A percentile compares a stretch with the other conserved stretches of the same genome.
phyloP scores from a whole-genome alignment of 2,329 filamentous ascomycete species.

The Hymenoscyphus albidus region DNA sequence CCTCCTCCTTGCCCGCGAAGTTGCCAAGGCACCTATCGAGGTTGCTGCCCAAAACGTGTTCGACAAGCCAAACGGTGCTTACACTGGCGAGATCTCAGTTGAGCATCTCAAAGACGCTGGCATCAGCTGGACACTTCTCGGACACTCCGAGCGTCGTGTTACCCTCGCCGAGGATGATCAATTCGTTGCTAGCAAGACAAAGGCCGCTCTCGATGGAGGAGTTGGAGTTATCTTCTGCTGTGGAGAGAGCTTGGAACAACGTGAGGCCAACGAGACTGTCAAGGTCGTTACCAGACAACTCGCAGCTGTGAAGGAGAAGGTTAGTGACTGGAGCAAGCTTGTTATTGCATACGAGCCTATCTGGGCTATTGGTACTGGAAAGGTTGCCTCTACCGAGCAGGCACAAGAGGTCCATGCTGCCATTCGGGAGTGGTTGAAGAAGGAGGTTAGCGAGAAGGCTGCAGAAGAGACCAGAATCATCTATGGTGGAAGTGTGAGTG shows the following conservation, averaged over 20 bases:
- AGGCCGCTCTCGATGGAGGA: constrained; percentile 82
- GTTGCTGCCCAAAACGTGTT: constrained; percentile 96
- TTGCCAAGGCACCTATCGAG: constrained; percentile 70
- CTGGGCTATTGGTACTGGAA: constrained; percentile 93
- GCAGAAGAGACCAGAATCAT: constrained; percentile 88
- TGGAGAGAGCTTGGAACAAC: constrained; percentile 91
- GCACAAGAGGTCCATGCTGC: constrained; percentile 91
- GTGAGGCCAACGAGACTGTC: constrained; percentile 81
- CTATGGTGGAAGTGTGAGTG: constrained; percentile 93
- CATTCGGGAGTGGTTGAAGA: constrained; percentile 84
- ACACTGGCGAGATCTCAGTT: constrained; percentile 94
- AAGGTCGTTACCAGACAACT: constrained; percentile 83
- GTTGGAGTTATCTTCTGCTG: constrained; percentile 94
- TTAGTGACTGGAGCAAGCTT: constrained; percentile 86
- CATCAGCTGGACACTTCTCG: constrained; percentile 86
- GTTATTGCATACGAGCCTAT: constrained; percentile 99
- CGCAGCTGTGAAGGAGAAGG: constrained; percentile 71
- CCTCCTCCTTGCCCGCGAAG: constrained; percentile 79
- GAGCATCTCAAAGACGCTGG: constrained; percentile 84
- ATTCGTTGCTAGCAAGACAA: constrained; percentile 89
- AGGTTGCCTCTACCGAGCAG: constrained; percentile 84
- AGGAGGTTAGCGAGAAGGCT: constrained; percentile 68
- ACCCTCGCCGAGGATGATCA: constrained; percentile 83
- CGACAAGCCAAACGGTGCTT: constrained; percentile 94
- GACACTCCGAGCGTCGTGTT: constrained; percentile 92